phyloP scores from a whole-genome alignment of 352 stramenopile genomes.

The Phytophthora megakarya region DNA sequence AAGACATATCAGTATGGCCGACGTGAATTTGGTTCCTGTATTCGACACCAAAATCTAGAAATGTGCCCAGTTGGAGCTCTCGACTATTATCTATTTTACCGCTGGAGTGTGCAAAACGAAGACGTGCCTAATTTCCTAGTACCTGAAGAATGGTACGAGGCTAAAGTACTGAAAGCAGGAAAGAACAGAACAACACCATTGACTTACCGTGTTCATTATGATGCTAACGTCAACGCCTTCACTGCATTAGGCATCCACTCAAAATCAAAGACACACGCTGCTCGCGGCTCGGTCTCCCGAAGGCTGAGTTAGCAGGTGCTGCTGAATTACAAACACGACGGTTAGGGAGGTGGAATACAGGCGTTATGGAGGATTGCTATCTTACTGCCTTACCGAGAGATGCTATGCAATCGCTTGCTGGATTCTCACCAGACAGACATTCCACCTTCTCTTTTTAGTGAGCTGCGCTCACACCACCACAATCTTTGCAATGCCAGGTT shows the following conservation, averaged over 20 bases:
- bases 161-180: not conserved
- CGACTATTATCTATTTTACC: not conserved
- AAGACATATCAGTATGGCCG: not conserved
- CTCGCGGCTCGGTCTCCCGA: not conserved
- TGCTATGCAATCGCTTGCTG: not conserved
- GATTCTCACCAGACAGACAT: not conserved
- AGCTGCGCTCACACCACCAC: too few relatives aligned
- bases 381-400: not conserved
- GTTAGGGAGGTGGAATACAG: not conserved
- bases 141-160: not conserved
- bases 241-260: not conserved
- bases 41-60: not conserved
- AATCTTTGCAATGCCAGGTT: too few relatives aligned
- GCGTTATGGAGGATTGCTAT: not conserved
- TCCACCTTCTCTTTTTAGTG: too few relatives aligned
- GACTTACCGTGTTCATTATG: not conserved
- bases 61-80: not conserved
- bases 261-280: not conserved
- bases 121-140: not conserved
- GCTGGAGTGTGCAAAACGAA: not conserved
- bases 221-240: not conserved
- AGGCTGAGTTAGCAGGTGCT: not conserved
- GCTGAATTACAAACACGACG: not conserved
- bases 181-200: not conserved
- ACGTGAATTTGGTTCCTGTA: not conserved